Conservation (phyloP, 306 rosid species). For the Mimosa bimucronata region DNA sequence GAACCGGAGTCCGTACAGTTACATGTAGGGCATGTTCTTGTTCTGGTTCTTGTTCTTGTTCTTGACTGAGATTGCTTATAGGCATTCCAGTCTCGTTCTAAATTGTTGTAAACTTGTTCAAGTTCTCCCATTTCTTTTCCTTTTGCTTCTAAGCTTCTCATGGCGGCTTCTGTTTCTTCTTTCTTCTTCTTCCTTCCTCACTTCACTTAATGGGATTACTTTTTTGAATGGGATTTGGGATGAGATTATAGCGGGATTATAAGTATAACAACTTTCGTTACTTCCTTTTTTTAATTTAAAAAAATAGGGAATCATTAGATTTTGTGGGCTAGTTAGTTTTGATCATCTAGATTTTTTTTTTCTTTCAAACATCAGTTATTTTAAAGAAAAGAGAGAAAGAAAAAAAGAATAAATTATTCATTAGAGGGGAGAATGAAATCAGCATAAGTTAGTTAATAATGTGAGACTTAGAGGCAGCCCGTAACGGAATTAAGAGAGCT, state of each 20-base stretch:
- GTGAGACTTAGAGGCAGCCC: too few species aligned
- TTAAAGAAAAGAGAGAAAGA: too few species aligned
- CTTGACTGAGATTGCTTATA: slow-evolving; percentile 45
- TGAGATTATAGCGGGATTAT: slow-evolving; percentile 28
- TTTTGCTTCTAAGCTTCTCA: slow-evolving; percentile 29
- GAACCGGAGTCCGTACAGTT: background rate
- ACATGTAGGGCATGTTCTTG: slow-evolving; percentile 7
- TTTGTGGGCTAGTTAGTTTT: background rate
- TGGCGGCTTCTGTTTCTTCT: slow-evolving; percentile 18
- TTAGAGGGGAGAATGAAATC: too few species aligned
- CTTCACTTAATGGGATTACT: background rate
- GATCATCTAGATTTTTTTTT: background rate
- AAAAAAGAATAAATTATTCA: too few species aligned
- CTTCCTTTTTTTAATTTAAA: background rate
- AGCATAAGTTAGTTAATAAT: too few species aligned
- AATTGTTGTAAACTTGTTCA: slow-evolving; percentile 30
- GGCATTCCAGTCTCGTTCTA: slow-evolving; percentile 52
- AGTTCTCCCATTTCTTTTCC: slow-evolving; percentile 20
- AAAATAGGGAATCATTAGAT: background rate
- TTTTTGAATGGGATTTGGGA: background rate
- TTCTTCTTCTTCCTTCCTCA: background rate
- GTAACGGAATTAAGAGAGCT: too few species aligned
- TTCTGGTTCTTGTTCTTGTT: slow-evolving; percentile 28
- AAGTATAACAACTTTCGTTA: background rate
- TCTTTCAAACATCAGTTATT: background rate